Evolutionary conservation across 352 stramenopile genomes (phyloP).

Genomic region (Phytopythium ostracodes): DNA sequence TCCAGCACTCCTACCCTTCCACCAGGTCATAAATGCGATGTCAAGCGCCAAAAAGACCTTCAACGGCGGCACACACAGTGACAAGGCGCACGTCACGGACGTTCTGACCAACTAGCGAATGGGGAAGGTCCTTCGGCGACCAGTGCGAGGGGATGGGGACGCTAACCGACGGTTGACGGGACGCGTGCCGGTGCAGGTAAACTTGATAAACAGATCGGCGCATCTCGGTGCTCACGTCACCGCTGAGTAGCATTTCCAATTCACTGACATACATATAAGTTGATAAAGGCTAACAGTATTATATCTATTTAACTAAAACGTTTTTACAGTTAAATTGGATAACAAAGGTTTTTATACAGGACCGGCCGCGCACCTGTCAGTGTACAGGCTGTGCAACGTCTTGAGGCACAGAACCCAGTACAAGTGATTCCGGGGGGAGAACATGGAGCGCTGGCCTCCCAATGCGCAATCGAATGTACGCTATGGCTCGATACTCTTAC

Average conservation of each 20-base stretch:
- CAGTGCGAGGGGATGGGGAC: not conserved
- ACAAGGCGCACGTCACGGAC: not conserved
- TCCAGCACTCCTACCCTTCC: not conserved
- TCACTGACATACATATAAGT: no score
- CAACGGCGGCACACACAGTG: not conserved
- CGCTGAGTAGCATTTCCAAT: no score
- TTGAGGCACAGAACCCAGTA: no score
- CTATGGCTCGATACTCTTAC: not conserved
- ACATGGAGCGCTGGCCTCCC: no score
- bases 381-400: no score
- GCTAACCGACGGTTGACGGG: slow-evolving; percentile 3
- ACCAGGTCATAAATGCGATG: not conserved
- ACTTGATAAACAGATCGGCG: not conserved
- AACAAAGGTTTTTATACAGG: not conserved
- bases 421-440: no score
- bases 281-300: no score
- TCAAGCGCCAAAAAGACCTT: not conserved
- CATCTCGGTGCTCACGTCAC: slow-evolving; percentile 5
- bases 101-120: not conserved
- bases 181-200: slow-evolving; percentile 11
- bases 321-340: not conserved
- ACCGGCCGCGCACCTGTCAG: no score
- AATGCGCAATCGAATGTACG: no score
- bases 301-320: not conserved
- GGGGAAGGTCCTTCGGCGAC: not conserved